phyloP scores from a whole-genome alignment of 371 early-diverging fungal species.

The Entomophthora muscae region DNA sequence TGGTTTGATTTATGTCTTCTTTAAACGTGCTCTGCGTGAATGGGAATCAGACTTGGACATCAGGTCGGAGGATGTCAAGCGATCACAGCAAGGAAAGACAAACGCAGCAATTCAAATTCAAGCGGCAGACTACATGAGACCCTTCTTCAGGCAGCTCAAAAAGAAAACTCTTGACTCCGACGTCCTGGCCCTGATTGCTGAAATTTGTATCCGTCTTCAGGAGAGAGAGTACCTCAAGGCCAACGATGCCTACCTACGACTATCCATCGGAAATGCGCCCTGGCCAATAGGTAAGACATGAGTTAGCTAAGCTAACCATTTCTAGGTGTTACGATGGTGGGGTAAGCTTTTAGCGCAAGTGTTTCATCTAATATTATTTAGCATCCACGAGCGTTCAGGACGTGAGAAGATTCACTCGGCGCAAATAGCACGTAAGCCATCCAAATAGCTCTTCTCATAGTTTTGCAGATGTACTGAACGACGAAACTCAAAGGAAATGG shows the following conservation, averaged over 20 bases:
- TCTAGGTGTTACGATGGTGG: slow-evolving; percentile 21
- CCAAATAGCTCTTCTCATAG: background rate
- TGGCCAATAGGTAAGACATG: slow-evolving; percentile 97
- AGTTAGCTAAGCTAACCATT: slow-evolving; percentile 30
- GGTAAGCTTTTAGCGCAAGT: slow-evolving; percentile 11
- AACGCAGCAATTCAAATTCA: slow-evolving; percentile 68
- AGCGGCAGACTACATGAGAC: slow-evolving; percentile 71
- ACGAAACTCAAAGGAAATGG: slow-evolving; percentile 93
- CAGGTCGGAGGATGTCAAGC: slow-evolving; percentile 56
- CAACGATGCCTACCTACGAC: slow-evolving; percentile 79
- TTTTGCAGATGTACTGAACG: slow-evolving; percentile 78
- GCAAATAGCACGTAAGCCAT: slow-evolving; percentile 57
- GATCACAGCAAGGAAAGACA: slow-evolving; percentile 53
- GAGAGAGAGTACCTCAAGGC: slow-evolving; percentile 80
- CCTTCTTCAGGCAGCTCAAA: slow-evolving; percentile 74
- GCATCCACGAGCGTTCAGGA: slow-evolving; percentile 89
- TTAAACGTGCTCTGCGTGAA: slow-evolving; percentile 59
- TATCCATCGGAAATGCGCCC: slow-evolving; percentile 93
- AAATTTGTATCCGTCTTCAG: slow-evolving; percentile 71
- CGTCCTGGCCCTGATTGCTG: slow-evolving; percentile 69
- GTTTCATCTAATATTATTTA: slow-evolving; percentile 18
- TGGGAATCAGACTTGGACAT: slow-evolving; percentile 74
- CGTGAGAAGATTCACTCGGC: slow-evolving; percentile 89
- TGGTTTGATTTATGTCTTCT: slow-evolving; percentile 62
- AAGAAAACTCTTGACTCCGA: slow-evolving; percentile 58